Evolutionary conservation across 2,329 filamentous ascomycete genomes (phyloP).

Genomic region (Neofusicoccum umdonicola): DNA sequence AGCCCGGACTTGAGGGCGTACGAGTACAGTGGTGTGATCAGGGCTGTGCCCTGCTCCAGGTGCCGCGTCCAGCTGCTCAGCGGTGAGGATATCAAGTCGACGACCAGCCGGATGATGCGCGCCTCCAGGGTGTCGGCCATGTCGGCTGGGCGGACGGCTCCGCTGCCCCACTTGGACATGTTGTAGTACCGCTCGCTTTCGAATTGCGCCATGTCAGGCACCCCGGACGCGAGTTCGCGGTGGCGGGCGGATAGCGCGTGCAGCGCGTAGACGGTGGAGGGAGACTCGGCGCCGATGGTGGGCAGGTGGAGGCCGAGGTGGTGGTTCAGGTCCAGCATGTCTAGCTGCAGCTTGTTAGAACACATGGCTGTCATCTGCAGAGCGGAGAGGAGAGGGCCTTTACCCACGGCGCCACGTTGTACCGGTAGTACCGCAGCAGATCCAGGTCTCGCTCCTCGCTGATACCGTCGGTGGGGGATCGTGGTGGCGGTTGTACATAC

Average conservation of each 20-base stretch:
- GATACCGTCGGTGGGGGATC: not conserved
- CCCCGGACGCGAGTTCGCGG: not conserved
- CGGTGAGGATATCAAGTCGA: not conserved
- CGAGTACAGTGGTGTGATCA: not conserved
- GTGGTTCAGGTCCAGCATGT: constrained; percentile 56
- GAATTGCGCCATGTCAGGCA: not conserved
- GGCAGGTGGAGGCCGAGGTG: constrained; percentile 54
- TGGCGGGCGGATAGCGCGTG: constrained; percentile 49
- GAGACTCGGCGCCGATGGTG: constrained; percentile 46
- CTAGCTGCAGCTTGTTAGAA: constrained; percentile 41
- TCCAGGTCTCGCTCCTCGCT: constrained; percentile 31
- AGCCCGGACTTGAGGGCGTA: not conserved
- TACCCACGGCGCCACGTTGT: constrained; percentile 55
- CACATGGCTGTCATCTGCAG: not conserved
- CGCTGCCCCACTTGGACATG: constrained; percentile 50
- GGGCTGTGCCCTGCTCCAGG: not conserved
- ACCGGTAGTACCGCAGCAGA: constrained; percentile 46
- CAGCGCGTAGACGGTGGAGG: constrained; percentile 49
- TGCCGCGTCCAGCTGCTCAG: not conserved
- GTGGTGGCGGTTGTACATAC: not conserved
- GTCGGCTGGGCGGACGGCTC: constrained; percentile 41
- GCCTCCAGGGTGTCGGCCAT: constrained; percentile 36
- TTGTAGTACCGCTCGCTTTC: constrained; percentile 10
- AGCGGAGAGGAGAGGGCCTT: constrained; percentile 10
- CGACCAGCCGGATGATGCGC: not conserved